Evolutionary conservation across 371 early-diverging fungal species (phyloP).

Genomic region (Mucor sp.): DNA sequence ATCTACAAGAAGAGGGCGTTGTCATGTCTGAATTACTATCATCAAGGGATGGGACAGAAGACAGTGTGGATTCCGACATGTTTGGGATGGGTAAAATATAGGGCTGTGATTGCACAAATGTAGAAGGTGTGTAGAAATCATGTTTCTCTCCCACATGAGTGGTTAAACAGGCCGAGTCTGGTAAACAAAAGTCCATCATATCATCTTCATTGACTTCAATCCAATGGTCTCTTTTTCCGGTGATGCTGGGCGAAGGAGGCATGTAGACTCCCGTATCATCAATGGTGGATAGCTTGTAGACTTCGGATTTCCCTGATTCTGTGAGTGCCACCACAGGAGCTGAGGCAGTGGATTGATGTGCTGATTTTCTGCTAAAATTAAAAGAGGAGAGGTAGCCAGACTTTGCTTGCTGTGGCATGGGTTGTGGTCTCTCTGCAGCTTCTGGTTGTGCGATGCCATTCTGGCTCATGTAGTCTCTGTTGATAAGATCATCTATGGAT

Average conservation of each 20-base stretch:
- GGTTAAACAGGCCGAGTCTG: slow-evolving; percentile 37
- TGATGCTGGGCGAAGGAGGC: slow-evolving; percentile 40
- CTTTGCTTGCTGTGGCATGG: not conserved
- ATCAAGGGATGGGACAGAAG: slow-evolving; percentile 20
- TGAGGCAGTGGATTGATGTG: not conserved
- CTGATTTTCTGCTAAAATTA: not conserved
- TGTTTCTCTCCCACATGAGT: slow-evolving; percentile 27
- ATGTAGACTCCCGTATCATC: slow-evolving; percentile 37
- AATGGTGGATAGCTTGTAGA: slow-evolving; percentile 39
- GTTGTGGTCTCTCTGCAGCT: not conserved
- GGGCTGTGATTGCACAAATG: slow-evolving; percentile 19
- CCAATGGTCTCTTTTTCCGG: slow-evolving; percentile 37
- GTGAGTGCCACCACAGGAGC: slow-evolving; percentile 17
- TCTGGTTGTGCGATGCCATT: not conserved
- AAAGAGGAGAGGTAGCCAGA: not conserved
- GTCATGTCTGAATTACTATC: slow-evolving; percentile 5
- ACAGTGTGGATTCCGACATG: slow-evolving; percentile 21
- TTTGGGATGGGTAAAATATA: slow-evolving; percentile 15
- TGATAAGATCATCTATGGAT: slow-evolving; percentile 1
- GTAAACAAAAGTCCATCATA: slow-evolving; percentile 35
- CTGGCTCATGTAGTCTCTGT: slow-evolving; percentile 2
- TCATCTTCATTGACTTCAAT: slow-evolving; percentile 25
- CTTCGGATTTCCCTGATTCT: slow-evolving; percentile 30
- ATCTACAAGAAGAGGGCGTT: not conserved
- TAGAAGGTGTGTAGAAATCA: slow-evolving; percentile 42